These are phyloP conservation scores for Zalaria sp. DNA, from an alignment of 2,329 filamentous ascomycete species.

Conservation along the genomic window DNA sequence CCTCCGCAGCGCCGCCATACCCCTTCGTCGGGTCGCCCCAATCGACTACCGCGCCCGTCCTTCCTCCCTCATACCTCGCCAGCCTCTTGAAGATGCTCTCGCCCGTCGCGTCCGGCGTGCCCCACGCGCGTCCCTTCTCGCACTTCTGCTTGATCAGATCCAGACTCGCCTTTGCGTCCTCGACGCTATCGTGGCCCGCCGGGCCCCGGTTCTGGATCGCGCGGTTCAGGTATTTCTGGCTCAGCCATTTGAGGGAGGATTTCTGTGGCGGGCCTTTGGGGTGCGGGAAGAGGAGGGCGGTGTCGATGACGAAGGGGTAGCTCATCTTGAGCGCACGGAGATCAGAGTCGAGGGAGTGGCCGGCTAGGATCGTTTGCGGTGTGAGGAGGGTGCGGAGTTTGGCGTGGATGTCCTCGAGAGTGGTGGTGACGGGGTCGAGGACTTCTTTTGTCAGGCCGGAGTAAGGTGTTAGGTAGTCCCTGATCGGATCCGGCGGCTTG, in stretches of 20 bases:
- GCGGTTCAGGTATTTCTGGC: slow-evolving; percentile 69
- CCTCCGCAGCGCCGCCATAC: slow-evolving; percentile 41
- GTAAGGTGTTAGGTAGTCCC: slow-evolving; percentile 71
- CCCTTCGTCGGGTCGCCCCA: slow-evolving; percentile 67
- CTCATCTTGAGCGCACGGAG: slow-evolving; percentile 72
- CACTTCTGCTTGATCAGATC: slow-evolving; percentile 93
- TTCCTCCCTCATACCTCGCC: slow-evolving; percentile 26
- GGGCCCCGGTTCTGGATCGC: slow-evolving; percentile 72
- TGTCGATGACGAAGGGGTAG: slow-evolving; percentile 90
- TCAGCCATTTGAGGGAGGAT: slow-evolving; percentile 77
- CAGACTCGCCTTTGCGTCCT: slow-evolving; percentile 82
- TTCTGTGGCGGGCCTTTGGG: slow-evolving; percentile 80
- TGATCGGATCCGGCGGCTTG: slow-evolving; percentile 76
- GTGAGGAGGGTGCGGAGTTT: slow-evolving; percentile 53
- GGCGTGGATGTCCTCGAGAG: slow-evolving; percentile 66
- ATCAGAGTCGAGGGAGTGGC: slow-evolving; percentile 72
- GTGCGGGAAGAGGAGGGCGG: slow-evolving; percentile 78
- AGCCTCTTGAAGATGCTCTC: slow-evolving; percentile 87
- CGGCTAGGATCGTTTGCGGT: slow-evolving; percentile 59
- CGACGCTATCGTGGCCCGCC: slow-evolving; percentile 76
- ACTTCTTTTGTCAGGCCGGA: slow-evolving; percentile 86
- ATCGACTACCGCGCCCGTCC: slow-evolving; percentile 66
- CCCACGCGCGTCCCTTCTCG: slow-evolving; percentile 81
- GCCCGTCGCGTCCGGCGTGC: slow-evolving; percentile 59
- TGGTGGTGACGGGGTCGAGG: slow-evolving; percentile 72